These are phyloP conservation scores for Suillus spraguei DNA, from an alignment of 768 basidiomycete genomes.

Conservation along the genomic window DNA sequence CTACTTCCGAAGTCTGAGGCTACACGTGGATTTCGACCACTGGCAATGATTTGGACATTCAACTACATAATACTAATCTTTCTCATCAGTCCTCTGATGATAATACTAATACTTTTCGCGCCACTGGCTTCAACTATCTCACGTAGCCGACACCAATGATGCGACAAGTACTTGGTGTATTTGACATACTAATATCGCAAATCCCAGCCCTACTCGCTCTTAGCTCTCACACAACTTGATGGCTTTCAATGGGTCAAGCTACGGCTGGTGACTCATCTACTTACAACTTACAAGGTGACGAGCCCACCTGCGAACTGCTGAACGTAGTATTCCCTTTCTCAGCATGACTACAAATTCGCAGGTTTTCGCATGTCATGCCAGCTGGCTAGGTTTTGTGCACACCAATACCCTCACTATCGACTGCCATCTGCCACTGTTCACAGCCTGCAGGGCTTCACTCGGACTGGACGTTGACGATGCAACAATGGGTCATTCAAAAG, in stretches of 20 bases:
- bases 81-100: too few relatives aligned
- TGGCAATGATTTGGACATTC: neutral
- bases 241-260: neutral
- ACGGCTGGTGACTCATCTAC: neutral
- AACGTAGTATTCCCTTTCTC: neutral
- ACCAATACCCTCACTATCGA: neutral
- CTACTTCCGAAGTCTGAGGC: too few relatives aligned
- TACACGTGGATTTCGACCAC: neutral
- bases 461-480: too few relatives aligned
- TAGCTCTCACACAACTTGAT: neutral
- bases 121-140: too few relatives aligned
- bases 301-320: neutral
- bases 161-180: too few relatives aligned
- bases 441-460: too few relatives aligned
- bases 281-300: neutral
- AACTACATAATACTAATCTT: neutral
- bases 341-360: neutral
- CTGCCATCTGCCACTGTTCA: neutral
- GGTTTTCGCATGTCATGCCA: neutral
- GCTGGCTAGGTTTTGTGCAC: neutral
- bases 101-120: too few relatives aligned
- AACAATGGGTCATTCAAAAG: too few relatives aligned
- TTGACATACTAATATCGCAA: too few relatives aligned
- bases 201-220: too few relatives aligned
- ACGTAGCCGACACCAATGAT: too few relatives aligned